Evolutionary conservation across 306 rosid species (phyloP), one percentile per base, ranked within the genome.

Genomic region (Pyrus betulifolia): DNA sequence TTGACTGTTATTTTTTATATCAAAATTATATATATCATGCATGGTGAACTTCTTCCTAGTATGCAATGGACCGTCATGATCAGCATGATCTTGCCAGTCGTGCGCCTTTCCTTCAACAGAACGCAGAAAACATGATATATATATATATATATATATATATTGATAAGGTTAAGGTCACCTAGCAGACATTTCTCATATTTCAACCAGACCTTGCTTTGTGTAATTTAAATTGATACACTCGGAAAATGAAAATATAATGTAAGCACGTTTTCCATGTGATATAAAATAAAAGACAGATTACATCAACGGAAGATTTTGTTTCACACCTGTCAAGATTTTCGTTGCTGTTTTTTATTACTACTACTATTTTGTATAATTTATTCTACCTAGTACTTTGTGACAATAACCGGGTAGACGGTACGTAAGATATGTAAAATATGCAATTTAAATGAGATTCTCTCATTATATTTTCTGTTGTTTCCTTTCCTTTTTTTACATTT

Each of bases 41-140:
- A 90, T 9, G 99, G 97, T 25, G 98, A 88, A 59, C 35, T 14
- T 87, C 93, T 46, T 13, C 52, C 52, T 46, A 18, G 52, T 13
- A 46, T 46, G 52, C 6, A 46, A 46, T 46, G 52, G 52, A 46
- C 52, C 52, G 52, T 12, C 52, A 46, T 46, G 6, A 46, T 46
- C 18, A 46, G 18, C 73, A 87, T 92, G 91, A 85, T 87, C 52
- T 13, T 46, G 52, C 52, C 52, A 18, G 17, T 46, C 52, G 18
- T 46, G 52, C 52, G 52, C 18, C 18, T 46, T 46, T 46, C 6
- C 52, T 25, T 25, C 27, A 25, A 25, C 27, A 25, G 27, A 25
- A 25, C 27, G 27, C 27, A 25, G 27, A 25, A 25, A 25, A 25
- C 27, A 25, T 25, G 27, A 25, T 25, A 25, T 25, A 25, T 25